Conservation (phyloP, 192 early-diverging fungal genomes). For the Gamsiella multidivaricata region DNA sequence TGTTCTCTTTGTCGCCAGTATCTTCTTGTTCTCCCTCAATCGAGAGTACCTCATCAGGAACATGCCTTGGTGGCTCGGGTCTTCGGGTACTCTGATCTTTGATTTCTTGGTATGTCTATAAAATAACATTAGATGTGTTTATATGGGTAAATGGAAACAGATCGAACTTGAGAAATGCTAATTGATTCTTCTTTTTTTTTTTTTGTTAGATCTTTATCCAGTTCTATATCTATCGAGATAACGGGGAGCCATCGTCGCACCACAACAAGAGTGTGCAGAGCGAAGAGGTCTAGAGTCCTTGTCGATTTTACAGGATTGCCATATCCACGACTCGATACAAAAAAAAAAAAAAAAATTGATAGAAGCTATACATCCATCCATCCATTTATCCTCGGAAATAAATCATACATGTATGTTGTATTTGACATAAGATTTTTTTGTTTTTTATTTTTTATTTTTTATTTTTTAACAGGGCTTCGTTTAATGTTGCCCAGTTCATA, state of each 20-base stretch:
- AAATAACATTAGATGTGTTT: too few relatives aligned
- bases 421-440: too few relatives aligned
- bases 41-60: conserved; percentile 71
- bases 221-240: conserved; percentile 29
- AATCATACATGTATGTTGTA: too few relatives aligned
- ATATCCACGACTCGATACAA: too few relatives aligned
- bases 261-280: too few relatives aligned
- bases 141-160: background rate
- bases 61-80: conserved; percentile 80
- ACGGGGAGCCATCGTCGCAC: conserved; percentile 7
- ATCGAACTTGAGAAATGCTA: background rate
- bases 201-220: conserved; percentile 34
- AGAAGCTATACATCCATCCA: background rate
- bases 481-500: too few relatives aligned
- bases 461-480: too few relatives aligned
- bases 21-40: conserved; percentile 77
- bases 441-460: background rate
- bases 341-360: conserved; percentile 3
- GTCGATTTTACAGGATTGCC: too few relatives aligned
- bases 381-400: too few relatives aligned
- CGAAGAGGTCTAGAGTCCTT: too few relatives aligned
- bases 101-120: conserved; percentile 68
- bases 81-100: conserved; percentile 73
- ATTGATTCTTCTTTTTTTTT: background rate
- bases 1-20: conserved; percentile 69